These are phyloP conservation scores for Alternaria burnsii DNA, from an alignment of 2,329 filamentous ascomycete species.

Conservation along the genomic window DNA sequence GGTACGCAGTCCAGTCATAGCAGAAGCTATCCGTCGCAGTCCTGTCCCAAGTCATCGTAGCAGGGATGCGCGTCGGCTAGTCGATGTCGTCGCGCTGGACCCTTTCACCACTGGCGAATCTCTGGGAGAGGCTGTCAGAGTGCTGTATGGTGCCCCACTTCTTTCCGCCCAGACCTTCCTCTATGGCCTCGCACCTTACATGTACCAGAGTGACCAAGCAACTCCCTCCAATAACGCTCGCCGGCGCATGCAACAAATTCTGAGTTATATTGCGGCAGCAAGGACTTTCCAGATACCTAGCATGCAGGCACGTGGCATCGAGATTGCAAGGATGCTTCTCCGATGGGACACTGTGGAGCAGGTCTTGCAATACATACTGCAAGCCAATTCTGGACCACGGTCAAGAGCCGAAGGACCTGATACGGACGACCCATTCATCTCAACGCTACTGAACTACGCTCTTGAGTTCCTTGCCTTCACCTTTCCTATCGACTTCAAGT, in stretches of 20 bases:
- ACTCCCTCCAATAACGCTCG: conserved; percentile 40
- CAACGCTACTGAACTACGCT: conserved; percentile 63
- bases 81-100: conserved; percentile 40
- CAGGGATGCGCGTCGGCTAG: conserved; percentile 36
- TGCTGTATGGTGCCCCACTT: conserved; percentile 49
- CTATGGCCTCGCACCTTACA: conserved; percentile 41
- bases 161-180: conserved; percentile 37
- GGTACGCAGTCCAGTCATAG: conserved; percentile 45
- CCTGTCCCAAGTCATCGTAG: conserved; percentile 29
- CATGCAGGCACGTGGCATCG: conserved; percentile 66
- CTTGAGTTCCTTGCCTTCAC: conserved; percentile 68
- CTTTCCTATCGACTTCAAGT: conserved; percentile 67
- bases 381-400: conserved; percentile 41
- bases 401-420: conserved; percentile 23
- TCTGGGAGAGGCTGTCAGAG: conserved; percentile 47
- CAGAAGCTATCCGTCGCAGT: conserved; percentile 39
- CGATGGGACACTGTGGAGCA: conserved; percentile 70
- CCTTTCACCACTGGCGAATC: conserved; percentile 41
- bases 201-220: conserved; percentile 31
- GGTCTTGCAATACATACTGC: conserved; percentile 67
- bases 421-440: conserved; percentile 64
- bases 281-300: conserved; percentile 64
- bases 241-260: conserved; percentile 48
- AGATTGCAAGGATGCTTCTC: conserved; percentile 66
- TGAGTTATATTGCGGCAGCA: conserved; percentile 72